Percentiles rank a stretch among this genome's conserved stretches.
phyloP scores from a whole-genome alignment of 768 basidiomycete species.

The Leccinum uliginosum region DNA sequence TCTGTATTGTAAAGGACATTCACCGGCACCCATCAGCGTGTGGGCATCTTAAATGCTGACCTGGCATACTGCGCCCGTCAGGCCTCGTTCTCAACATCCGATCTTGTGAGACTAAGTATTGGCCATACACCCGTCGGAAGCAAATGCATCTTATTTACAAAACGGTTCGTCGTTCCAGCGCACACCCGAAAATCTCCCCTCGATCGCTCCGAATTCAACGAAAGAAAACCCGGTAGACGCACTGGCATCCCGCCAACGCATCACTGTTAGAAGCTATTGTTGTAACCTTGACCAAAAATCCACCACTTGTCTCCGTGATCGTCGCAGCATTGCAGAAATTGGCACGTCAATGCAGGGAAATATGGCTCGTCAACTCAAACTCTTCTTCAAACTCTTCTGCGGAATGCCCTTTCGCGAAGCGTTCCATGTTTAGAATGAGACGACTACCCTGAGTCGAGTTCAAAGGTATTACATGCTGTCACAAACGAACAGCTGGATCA shows the following conservation, averaged over 20 bases:
- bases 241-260: neutral
- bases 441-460: constrained; percentile 16
- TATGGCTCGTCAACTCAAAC: constrained; percentile 8
- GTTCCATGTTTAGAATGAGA: constrained; percentile 25
- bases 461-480: neutral
- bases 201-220: neutral
- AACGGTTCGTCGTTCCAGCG: neutral
- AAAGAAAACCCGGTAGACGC: neutral
- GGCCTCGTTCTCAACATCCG: neutral
- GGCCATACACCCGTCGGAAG: neutral
- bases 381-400: neutral
- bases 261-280: neutral
- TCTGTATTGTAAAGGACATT: too few relatives aligned
- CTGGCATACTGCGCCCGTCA: neutral
- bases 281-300: neutral
- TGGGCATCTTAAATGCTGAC: neutral
- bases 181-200: neutral
- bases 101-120: neutral
- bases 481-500: neutral
- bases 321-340: neutral
- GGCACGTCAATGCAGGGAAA: neutral
- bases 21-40: neutral
- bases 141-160: constrained; percentile 72
- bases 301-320: neutral
- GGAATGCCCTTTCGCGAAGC: constrained; percentile 5